Base-by-base conservation (phyloP, 2,329 filamentous ascomycete species). In the Berkeleyomyces rouxiae region DNA sequence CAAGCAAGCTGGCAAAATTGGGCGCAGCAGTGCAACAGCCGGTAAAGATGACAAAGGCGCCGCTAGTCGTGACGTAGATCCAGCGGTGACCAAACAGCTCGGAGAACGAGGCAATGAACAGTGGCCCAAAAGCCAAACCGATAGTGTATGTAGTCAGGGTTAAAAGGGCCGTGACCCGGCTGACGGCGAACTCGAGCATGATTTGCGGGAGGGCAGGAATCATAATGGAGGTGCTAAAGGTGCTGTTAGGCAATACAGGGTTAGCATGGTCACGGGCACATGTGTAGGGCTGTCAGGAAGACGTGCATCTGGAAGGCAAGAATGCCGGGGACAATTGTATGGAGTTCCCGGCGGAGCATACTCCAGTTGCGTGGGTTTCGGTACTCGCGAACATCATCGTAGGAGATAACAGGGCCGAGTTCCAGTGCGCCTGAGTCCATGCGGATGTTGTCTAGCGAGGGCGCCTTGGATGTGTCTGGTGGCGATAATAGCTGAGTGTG, bases 141-240 rank as follows among this genome's bases (percentile, higher is more conserved):
- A 85, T 71, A 4, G 82, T 78, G 69, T 83, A 87, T 4, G 84
- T 69, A 0, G 83, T 78, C 0, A 86, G 70, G 0, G 80, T 79
- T 0, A 86, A 71, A n/a, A 86, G 72, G 0, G 83, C 79, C 6
- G 77, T 74, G 1, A 80, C 83, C 58, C 75, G 74, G 11, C 75
- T 76, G 10, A 84, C 75, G 53, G 74, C 66, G 69, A 87, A 87
- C 5, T 80, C 74, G 0, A 68, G 47, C 71, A 77, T 77, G 4
- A 86, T 68, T 3, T 78, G 71, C 1, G 66, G 57, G 31, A 74
- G 68, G 3, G 76, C 77, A 0, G 80, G 74, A 39, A 77, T 79
- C 68, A 81, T 77, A 65, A 82, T 76, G 9, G 82, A 82, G 0
- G 77, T 77, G 1, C 76, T 79, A 31, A 82, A 72, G 1, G 80